Percentiles rank a stretch among this genome's conserved stretches.
phyloP scores from a whole-genome alignment of 768 basidiomycete species.

The Tricholoma bakamatsutake region DNA sequence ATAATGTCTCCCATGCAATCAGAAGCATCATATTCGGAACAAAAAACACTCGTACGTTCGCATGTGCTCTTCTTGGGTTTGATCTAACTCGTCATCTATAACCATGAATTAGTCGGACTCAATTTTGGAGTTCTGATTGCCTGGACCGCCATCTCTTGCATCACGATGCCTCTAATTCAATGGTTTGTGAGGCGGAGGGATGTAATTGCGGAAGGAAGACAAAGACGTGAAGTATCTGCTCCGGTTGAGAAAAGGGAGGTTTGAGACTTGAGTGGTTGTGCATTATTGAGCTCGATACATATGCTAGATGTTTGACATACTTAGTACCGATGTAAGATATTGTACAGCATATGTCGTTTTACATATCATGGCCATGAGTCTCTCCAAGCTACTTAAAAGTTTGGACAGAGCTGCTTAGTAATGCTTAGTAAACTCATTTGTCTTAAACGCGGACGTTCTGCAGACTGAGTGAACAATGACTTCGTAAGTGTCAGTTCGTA shows the following conservation, averaged over 20 bases:
- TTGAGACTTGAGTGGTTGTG: no score
- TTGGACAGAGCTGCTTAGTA: no score
- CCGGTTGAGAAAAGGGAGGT: neutral
- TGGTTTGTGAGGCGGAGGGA: slow-evolving; percentile 27
- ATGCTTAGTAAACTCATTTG: no score
- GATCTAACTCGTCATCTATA: neutral
- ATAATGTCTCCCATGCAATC: slow-evolving; percentile 57
- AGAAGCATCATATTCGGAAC: slow-evolving; percentile 63
- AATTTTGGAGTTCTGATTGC: slow-evolving; percentile 56
- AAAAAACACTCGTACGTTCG: slow-evolving; percentile 46
- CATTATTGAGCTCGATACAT: no score
- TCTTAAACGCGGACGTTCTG: no score
- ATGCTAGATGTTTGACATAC: no score
- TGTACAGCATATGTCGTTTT: no score
- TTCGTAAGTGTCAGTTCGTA: neutral
- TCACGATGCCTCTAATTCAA: slow-evolving; percentile 47
- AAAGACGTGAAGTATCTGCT: neutral
- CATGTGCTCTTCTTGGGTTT: neutral
- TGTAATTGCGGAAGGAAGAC: neutral
- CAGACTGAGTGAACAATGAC: neutral
- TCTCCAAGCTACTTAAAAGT: no score
- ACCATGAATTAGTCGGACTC: slow-evolving; percentile 40
- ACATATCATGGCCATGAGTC: no score
- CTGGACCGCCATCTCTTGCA: slow-evolving; percentile 51
- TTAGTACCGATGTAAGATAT: no score